A percentile compares a stretch with the other conserved stretches of the same genome.
These are phyloP conservation scores for Omphalotus olearius DNA, from an alignment of 1,284 basidiomycete genomes.

Conservation along the genomic window DNA sequence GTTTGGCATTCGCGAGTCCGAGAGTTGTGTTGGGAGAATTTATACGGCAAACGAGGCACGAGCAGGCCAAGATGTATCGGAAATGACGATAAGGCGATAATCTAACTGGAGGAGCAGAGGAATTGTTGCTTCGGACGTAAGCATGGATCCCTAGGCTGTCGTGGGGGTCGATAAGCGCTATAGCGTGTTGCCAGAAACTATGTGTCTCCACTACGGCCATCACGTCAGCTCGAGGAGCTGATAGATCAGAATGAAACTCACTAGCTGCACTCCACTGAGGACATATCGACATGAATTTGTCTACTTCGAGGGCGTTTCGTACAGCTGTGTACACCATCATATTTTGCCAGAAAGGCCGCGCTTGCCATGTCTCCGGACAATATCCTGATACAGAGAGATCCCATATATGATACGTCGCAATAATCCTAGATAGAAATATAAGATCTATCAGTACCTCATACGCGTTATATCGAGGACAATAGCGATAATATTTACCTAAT, in stretches of 20 bases:
- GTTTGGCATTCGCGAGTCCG: conserved; percentile 49
- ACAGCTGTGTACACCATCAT: conserved; percentile 52
- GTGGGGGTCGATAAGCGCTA: conserved; percentile 48
- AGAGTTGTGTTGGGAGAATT: conserved; percentile 47
- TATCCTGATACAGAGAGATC: conserved; percentile 40
- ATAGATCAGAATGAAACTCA: conserved; percentile 24
- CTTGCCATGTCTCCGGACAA: conserved; percentile 56
- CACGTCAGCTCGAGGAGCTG: conserved; percentile 2
- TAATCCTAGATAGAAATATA: conserved; percentile 38
- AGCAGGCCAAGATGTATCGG: conserved; percentile 32
- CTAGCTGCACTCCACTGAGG: conserved; percentile 40
- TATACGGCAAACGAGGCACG: conserved; percentile 67
- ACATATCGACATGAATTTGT: conserved; percentile 55
- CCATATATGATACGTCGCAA: conserved; percentile 57
- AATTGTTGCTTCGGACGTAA: conserved; percentile 21
- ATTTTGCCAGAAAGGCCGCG: conserved; percentile 50
- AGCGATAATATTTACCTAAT: conserved; percentile 47
- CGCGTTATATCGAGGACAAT: conserved; percentile 14
- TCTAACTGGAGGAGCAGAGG: conserved; percentile 21
- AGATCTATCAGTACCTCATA: neutral
- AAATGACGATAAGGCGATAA: conserved; percentile 36
- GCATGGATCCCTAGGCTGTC: conserved; percentile 33
- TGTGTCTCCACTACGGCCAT: conserved; percentile 46
- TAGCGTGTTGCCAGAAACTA: conserved; percentile 55
- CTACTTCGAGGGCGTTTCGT: conserved; percentile 53